A percentile compares a stretch with the other conserved stretches of the same genome.
Evolutionary conservation across 2,329 filamentous ascomycete species (phyloP).

Genomic region (Apiospora sp.): DNA sequence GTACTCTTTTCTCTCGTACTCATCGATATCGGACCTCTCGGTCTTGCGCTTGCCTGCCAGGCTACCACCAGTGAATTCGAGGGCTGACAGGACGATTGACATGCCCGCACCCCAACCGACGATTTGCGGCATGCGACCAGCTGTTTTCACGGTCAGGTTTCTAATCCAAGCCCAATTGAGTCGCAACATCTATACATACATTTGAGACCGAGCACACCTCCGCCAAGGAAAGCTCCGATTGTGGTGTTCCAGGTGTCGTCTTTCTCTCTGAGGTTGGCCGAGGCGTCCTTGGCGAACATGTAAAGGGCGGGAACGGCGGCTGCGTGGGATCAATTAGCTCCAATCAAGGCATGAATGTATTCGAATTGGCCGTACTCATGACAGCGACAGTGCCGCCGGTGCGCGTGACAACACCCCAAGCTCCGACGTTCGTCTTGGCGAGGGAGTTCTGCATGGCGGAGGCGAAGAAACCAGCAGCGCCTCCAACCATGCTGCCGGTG

Average conservation of each 20-base stretch:
- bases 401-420: slow-evolving; percentile 80
- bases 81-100: slow-evolving; percentile 63
- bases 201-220: slow-evolving; percentile 74
- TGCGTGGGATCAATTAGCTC: slow-evolving; percentile 45
- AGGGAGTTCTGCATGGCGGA: slow-evolving; percentile 89
- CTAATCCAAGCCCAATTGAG: slow-evolving; percentile 25
- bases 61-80: slow-evolving; percentile 68
- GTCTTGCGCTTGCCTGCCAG: slow-evolving; percentile 55
- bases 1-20: slow-evolving; percentile 79
- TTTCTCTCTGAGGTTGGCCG: slow-evolving; percentile 86
- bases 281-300: slow-evolving; percentile 77
- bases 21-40: slow-evolving; percentile 65
- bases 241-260: slow-evolving; percentile 80
- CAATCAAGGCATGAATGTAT: neutral
- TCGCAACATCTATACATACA: slow-evolving; percentile 58
- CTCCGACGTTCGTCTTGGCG: slow-evolving; percentile 81
- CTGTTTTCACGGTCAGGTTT: slow-evolving; percentile 45
- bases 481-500: slow-evolving; percentile 70
- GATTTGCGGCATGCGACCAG: slow-evolving; percentile 68
- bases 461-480: slow-evolving; percentile 72
- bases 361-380: slow-evolving; percentile 50
- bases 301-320: slow-evolving; percentile 79
- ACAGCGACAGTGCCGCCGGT: slow-evolving; percentile 77
- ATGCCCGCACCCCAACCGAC: slow-evolving; percentile 67
- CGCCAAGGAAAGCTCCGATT: slow-evolving; percentile 79